Base-by-base conservation (phyloP, 2,329 filamentous ascomycete genomes). In the Tolypocladium nubicola region DNA sequence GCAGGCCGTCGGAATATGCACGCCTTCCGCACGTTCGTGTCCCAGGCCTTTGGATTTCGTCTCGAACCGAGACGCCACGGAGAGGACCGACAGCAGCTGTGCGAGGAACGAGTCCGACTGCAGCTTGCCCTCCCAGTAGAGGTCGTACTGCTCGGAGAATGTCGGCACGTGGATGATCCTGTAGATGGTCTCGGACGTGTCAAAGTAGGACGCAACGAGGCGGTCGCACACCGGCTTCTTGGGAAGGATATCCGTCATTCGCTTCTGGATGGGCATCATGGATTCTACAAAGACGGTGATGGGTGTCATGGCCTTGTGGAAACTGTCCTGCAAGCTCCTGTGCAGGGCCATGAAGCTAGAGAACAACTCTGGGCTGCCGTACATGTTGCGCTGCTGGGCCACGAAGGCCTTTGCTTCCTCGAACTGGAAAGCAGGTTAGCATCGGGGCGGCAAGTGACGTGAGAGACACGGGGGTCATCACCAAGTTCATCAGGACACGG, bases 201-300 rank as follows among this genome's bases (percentile, higher is more conserved):
- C 72, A 55, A 82, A 70, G 61, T 82, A 83, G 1, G 75, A 68
- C 9, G 73, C 67, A 3, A 83, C 62, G 4, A 83, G 71, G 16
- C 75, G 72, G 61, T 82, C 79, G 66, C 80, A 83, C 10, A 79
- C 74, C 1, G 68, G 58, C 63, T 75, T 78, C 38, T 73, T 76
- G 0, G 80, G 80, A 21, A 83, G 63, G 16, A 83, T 80, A 58
- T 83, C 79, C 37, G 73, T 75, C 80, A 83, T 83, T 52, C 80
- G 78, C 65, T 81, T 81, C 57, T 76, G 76, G 2, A 83, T 73
- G 0, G 80, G 79, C 65, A 80, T 79, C 71, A 82, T 79, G n/a
- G 79, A 82, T 62, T 83, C 79, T 35, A 82, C 79, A 62, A 78
- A 83, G 38, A 83, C 79, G 3, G 78, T 73, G 50, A 83, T 81